Evolutionary conservation across 805 yeast species (phyloP).

Genomic region (Candida saitoana): DNA sequence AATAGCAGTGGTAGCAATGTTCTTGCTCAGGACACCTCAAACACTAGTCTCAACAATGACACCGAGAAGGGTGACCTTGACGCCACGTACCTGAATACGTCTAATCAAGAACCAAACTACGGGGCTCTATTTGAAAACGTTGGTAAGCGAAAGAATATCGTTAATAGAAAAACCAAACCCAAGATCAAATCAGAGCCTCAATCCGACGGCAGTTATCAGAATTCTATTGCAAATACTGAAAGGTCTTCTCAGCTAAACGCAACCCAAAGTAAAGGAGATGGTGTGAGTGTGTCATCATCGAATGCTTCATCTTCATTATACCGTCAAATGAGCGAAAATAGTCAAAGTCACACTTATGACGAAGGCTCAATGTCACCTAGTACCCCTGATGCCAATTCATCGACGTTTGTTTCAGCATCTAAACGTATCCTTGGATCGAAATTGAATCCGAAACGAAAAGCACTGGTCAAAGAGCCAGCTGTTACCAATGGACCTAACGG

Average conservation of each 20-base stretch:
- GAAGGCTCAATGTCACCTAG: slow-evolving; percentile 7
- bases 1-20: slow-evolving; percentile 9
- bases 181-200: slow-evolving; percentile 19
- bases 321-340: slow-evolving; percentile 2
- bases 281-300: slow-evolving; percentile 11
- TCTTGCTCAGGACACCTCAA: neutral
- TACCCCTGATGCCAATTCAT: slow-evolving; percentile 7
- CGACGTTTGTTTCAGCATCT: slow-evolving; percentile 30
- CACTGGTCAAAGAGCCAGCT: slow-evolving; percentile 12
- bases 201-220: slow-evolving; percentile 5
- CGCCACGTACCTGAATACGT: slow-evolving; percentile 13
- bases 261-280: neutral
- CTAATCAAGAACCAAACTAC: slow-evolving; percentile 34
- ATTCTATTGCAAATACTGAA: slow-evolving; percentile 13
- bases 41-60: slow-evolving; percentile 1
- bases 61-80: slow-evolving; percentile 9
- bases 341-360: neutral
- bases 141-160: slow-evolving; percentile 35
- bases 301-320: slow-evolving; percentile 10
- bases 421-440: slow-evolving; percentile 39
- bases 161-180: slow-evolving; percentile 22
- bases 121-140: slow-evolving; percentile 42
- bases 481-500: slow-evolving; percentile 23
- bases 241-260: slow-evolving; percentile 10
- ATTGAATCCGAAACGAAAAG: slow-evolving; percentile 28